Base-by-base conservation (phyloP, 768 basidiomycete genomes). In the Mrakia frigida region DNA sequence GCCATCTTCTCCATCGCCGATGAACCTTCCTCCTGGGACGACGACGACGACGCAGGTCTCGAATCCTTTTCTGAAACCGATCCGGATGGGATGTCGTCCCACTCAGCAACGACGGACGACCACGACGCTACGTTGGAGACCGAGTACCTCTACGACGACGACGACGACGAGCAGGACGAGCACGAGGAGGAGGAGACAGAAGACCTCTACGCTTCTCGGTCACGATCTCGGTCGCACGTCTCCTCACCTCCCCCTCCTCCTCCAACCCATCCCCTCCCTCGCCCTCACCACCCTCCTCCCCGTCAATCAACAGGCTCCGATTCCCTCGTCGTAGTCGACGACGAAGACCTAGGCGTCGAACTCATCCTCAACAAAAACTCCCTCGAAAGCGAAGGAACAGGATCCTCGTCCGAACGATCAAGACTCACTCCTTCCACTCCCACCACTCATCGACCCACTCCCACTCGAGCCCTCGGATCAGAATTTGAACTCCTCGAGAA, bases 1-100 rank as follows among this genome's bases (percentile, higher is more conserved):
- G 86, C 88, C 52, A 92, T 95, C 73, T 94, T 98, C 79, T 89
- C 91, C 0, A 87, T 98, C 6, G 92, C 92, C 78, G 91, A 94
- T 56, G 92, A 94, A 79, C 92, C 91, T 0, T 93, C 94, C 1
- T 87, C 87, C 6, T 97, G 94, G 93, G 80, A 81, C 21, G 81
- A 82, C 23, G 80, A 82, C 87, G 92, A 92, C 76, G 91, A 90
- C 78, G 83, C 91, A 85, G 92, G 90, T 0, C 83, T 94, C 31
- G 91, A 93, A 81, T 92, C 90, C 6, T 89, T 96, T 33, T 94
- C 92, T 13, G 93, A 90, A 46, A 77, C 76, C 18, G 76, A 77
- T 31, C 71, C 71, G 6, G 71, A 77, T 18, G 59, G 37, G 25
- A 33, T 31, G 46, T 56, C 70, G 6, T 39, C 68, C 7, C 74